Conservation (phyloP, 2,329 filamentous ascomycete genomes). For the Hymenoscyphus fructigenus region DNA sequence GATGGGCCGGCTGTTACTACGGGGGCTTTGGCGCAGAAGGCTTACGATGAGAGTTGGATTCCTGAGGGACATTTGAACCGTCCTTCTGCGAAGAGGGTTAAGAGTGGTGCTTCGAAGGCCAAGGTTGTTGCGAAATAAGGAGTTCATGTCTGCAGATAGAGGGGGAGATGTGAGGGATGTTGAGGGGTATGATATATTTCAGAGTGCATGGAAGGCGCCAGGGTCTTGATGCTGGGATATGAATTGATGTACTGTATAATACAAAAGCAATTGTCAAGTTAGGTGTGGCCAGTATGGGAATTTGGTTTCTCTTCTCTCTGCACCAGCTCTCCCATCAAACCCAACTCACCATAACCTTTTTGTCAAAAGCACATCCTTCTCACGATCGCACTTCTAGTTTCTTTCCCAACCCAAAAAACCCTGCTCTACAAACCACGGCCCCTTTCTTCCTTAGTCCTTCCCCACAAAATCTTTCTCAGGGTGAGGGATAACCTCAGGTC, state of each 20-base stretch:
- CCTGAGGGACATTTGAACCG: conserved; percentile 75
- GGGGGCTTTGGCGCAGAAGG: conserved; percentile 32
- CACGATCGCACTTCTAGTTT: too few species aligned
- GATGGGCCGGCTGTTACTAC: conserved; percentile 41
- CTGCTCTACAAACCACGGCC: too few species aligned
- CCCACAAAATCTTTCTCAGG: too few species aligned
- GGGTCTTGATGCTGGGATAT: not conserved
- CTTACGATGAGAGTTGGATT: conserved; percentile 38
- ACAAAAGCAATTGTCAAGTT: conserved; percentile 10
- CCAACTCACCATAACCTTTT: too few species aligned
- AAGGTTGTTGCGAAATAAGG: not conserved
- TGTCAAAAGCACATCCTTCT: too few species aligned
- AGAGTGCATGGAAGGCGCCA: conserved; percentile 4
- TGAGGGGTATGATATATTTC: not conserved
- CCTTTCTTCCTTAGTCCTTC: too few species aligned
- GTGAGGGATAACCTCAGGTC: too few species aligned
- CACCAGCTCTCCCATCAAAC: too few species aligned
- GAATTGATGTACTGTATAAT: conserved; percentile 12
- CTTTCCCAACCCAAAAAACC: too few species aligned
- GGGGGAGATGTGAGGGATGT: not conserved
- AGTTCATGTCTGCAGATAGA: not conserved
- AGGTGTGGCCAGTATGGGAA: not conserved
- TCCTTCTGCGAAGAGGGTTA: conserved; percentile 68
- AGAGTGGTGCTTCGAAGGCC: conserved; percentile 45
- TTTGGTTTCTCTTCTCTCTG: too few species aligned